Conservation (phyloP, 2,329 filamentous ascomycete genomes). For the Tolypocladium tropicale region DNA sequence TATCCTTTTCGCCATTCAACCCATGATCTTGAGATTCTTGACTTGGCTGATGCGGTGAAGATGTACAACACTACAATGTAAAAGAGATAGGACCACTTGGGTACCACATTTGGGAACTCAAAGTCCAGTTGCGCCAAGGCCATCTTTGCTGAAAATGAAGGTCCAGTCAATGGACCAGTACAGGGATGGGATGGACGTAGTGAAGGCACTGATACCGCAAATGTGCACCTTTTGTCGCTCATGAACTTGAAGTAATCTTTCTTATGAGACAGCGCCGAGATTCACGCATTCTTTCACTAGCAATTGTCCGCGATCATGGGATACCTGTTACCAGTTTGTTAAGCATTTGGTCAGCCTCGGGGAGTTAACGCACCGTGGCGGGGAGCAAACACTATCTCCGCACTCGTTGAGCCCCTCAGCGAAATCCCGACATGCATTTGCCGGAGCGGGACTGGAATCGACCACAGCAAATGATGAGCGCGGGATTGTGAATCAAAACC, state of each 20-base stretch:
- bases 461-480: not conserved
- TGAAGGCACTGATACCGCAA: not conserved
- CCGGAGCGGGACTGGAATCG: not conserved
- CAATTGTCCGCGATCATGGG: not conserved
- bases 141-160: not conserved
- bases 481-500: not conserved
- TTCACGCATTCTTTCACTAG: not conserved
- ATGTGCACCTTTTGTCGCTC: not conserved
- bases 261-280: not conserved
- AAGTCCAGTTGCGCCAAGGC: not conserved
- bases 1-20: not conserved
- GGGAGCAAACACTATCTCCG: not conserved
- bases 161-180: not conserved
- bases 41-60: not conserved
- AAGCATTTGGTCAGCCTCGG: not conserved
- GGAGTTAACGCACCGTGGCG: not conserved
- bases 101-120: not conserved
- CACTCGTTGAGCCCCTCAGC: not conserved
- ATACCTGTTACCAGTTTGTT: not conserved
- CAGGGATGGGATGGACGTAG: not conserved
- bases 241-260: not conserved
- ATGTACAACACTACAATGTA: not conserved
- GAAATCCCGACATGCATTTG: not conserved
- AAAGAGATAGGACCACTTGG: not conserved
- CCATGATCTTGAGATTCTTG: not conserved